These are phyloP conservation scores for Skeletonema costatum DNA, from an alignment of 108 stramenopile species.

Conservation along the genomic window DNA sequence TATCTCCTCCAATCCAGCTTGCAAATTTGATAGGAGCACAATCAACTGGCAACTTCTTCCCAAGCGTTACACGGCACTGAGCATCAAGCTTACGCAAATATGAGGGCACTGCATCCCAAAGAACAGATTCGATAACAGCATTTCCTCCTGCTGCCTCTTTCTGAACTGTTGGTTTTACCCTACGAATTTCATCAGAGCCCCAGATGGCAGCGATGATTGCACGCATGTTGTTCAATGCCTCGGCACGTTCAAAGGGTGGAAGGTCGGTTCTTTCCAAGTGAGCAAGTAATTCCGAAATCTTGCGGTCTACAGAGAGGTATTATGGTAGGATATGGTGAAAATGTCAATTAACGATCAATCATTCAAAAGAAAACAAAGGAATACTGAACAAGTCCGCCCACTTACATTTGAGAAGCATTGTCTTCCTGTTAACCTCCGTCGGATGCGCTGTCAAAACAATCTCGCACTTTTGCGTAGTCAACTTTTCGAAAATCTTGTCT, in stretches of 20 bases:
- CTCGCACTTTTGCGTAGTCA: constrained; percentile 91
- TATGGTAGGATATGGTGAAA: constrained; percentile 40
- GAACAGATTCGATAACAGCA: constrained; percentile 90
- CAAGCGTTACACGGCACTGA: constrained; percentile 72
- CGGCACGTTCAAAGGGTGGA: constrained; percentile 71
- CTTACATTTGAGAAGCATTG: constrained; percentile 60
- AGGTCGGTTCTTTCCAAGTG: constrained; percentile 73
- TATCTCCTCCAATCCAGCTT: constrained; percentile 96
- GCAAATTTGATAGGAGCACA: constrained; percentile 90
- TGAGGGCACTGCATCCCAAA: constrained; percentile 95
- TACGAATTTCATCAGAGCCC: constrained; percentile 93
- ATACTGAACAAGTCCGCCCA: background rate
- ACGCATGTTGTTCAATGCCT: constrained; percentile 65
- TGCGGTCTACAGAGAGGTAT: constrained; percentile 55
- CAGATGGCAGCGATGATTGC: constrained; percentile 76
- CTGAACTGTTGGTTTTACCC: constrained; percentile 91
- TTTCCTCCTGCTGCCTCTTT: constrained; percentile 93
- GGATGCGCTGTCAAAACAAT: constrained; percentile 98
- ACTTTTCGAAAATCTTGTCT: constrained; percentile 81
- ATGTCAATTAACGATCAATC: constrained; percentile 24
- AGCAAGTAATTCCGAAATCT: constrained; percentile 60
- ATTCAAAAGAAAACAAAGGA: constrained; percentile 6
- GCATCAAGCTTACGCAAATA: constrained; percentile 94
- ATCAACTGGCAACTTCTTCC: constrained; percentile 83
- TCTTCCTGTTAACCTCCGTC: constrained; percentile 90